Evolutionary conservation across 2,329 filamentous ascomycete species (phyloP).

Genomic region (Epichloe glyceriae): DNA sequence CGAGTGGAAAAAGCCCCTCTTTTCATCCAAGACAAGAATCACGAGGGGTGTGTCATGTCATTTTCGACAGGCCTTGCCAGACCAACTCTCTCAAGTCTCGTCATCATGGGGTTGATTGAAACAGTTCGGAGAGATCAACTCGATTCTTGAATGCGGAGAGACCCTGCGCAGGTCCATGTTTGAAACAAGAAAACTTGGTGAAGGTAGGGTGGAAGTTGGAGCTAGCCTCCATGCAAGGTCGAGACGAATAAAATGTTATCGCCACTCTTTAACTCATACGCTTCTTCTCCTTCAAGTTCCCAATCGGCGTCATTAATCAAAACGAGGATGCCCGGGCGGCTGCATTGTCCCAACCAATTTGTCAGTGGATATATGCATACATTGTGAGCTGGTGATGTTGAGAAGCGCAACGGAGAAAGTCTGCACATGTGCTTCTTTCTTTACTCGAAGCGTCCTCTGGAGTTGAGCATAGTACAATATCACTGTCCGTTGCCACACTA

Average conservation of each 20-base stretch:
- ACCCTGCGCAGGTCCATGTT: background rate
- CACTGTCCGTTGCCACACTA: background rate
- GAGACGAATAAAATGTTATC: constrained; percentile 95
- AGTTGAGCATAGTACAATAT: background rate
- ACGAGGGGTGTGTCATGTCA: background rate
- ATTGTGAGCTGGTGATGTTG: background rate
- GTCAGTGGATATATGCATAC: constrained; percentile 11
- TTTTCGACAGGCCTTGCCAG: background rate
- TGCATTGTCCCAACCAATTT: constrained; percentile 22
- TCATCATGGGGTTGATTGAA: background rate
- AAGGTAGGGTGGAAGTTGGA: background rate
- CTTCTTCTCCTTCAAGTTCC: constrained; percentile 92
- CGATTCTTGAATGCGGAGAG: background rate
- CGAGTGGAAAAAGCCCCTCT: too few species aligned
- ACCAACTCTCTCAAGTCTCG: background rate
- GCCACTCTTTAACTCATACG: constrained; percentile 66
- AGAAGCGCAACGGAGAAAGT: background rate
- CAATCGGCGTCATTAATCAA: constrained; percentile 97
- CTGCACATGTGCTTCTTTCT: too few species aligned
- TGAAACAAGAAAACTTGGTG: background rate
- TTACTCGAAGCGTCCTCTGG: background rate
- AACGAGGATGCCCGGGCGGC: constrained; percentile 87
- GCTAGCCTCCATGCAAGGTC: constrained; percentile 81
- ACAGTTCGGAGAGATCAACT: background rate
- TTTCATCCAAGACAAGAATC: background rate